Evolutionary conservation across 192 early-diverging fungal genomes (phyloP).

Genomic region (Backusella sp.): DNA sequence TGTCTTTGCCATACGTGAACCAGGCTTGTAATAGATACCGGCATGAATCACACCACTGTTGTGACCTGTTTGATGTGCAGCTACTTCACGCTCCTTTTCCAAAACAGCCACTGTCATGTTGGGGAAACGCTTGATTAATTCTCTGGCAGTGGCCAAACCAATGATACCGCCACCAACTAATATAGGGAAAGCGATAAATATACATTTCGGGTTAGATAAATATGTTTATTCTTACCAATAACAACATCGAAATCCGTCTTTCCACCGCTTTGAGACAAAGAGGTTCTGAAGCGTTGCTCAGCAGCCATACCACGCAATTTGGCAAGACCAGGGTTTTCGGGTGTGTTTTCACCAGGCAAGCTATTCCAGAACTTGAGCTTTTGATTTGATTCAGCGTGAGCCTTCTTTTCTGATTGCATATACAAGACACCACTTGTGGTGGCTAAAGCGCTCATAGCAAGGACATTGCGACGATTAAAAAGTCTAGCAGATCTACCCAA

Average conservation of each 20-base stretch:
- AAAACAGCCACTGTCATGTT: constrained; percentile 33
- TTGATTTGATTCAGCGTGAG: constrained; percentile 15
- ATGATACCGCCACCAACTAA: constrained; percentile 40
- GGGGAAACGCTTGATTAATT: constrained; percentile 30
- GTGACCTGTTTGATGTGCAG: constrained; percentile 37
- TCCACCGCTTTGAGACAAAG: constrained; percentile 3
- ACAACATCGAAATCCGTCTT: constrained; percentile 14
- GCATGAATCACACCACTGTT: constrained; percentile 38
- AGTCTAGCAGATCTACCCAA: constrained; percentile 12
- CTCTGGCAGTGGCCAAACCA: constrained; percentile 37
- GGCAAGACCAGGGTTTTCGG: constrained; percentile 11
- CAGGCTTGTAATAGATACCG: constrained; percentile 34
- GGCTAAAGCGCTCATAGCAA: not conserved
- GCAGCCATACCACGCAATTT: constrained; percentile 17
- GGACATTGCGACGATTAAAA: not conserved
- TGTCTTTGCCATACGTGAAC: constrained; percentile 33
- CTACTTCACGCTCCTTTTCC: constrained; percentile 38
- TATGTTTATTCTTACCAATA: not conserved
- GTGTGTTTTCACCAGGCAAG: constrained; percentile 19
- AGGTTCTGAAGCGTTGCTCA: constrained; percentile 16
- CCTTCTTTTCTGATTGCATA: not conserved
- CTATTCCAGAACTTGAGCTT: constrained; percentile 13
- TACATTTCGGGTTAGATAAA: not conserved
- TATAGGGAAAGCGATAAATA: not conserved
- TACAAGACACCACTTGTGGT: not conserved